Conservation (phyloP, 2,329 filamentous ascomycete species). For the Rutstroemia sydowiana region DNA sequence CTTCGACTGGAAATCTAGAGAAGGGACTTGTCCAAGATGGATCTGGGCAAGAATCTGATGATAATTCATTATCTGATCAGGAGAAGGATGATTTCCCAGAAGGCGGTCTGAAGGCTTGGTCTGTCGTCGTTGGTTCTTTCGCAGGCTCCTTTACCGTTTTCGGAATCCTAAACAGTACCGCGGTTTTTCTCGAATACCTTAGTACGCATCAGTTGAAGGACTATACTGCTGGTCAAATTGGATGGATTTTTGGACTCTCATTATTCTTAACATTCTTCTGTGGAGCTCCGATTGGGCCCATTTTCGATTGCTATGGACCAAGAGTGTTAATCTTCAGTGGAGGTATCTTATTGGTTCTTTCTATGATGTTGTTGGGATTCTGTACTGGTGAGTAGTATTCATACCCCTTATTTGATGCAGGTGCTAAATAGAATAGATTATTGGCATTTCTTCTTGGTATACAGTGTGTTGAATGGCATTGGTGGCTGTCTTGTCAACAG, state of each 20-base stretch:
- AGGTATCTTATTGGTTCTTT: conserved; percentile 23
- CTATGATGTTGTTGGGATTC: conserved; percentile 46
- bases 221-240: conserved; percentile 50
- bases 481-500: conserved; percentile 60
- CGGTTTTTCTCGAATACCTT: conserved; percentile 48
- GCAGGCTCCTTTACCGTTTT: conserved; percentile 53
- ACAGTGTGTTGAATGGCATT: conserved; percentile 54
- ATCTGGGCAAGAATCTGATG: conserved; percentile 11
- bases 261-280: conserved; percentile 63
- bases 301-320: conserved; percentile 62
- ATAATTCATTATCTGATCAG: conserved; percentile 8
- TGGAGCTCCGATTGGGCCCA: conserved; percentile 60
- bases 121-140: conserved; percentile 60
- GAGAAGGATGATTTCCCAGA: conserved; percentile 49
- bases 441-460: conserved; percentile 63
- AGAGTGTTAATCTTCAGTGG: conserved; percentile 30
- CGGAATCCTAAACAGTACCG: conserved; percentile 52
- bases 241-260: conserved; percentile 53
- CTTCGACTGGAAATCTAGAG: conserved; percentile 6
- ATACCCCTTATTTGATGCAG: neutral
- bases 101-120: conserved; percentile 56
- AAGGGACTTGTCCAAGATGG: conserved; percentile 12
- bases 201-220: conserved; percentile 50
- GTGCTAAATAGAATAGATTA: conserved; percentile 37
- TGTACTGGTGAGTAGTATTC: conserved; percentile 40